A percentile compares a stretch with the other conserved stretches of the same genome.
These are phyloP conservation scores for Akanthomyces uredinophilus DNA, from an alignment of 2,329 filamentous ascomycete genomes.

Conservation along the genomic window DNA sequence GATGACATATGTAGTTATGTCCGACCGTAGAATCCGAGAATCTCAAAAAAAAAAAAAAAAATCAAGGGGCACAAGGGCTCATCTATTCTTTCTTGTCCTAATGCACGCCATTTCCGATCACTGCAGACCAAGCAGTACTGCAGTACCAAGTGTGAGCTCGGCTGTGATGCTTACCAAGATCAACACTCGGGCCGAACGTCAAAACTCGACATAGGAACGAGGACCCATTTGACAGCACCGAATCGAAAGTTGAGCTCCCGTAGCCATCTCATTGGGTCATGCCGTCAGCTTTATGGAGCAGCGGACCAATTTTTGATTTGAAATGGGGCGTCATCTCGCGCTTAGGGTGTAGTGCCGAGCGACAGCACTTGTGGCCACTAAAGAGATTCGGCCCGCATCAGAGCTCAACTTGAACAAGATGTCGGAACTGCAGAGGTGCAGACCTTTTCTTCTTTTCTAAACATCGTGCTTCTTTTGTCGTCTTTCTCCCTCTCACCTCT, in stretches of 20 bases:
- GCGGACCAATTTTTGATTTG: neutral
- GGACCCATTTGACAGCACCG: neutral
- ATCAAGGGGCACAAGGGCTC: no score
- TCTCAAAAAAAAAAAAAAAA: neutral
- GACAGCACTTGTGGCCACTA: neutral
- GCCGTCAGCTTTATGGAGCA: no score
- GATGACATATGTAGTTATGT: neutral
- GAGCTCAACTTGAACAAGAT: neutral
- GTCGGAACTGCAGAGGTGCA: neutral
- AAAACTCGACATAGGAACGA: neutral
- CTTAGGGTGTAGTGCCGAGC: constrained; percentile 8
- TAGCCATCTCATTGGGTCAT: neutral
- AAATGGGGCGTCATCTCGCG: constrained; percentile 1
- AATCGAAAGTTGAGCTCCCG: neutral
- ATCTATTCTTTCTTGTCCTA: neutral
- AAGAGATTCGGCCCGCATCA: constrained; percentile 6
- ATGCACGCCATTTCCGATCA: neutral
- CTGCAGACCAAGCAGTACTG: neutral
- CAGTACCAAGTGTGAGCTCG: no score
- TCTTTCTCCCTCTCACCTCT: neutral
- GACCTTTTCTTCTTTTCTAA: neutral
- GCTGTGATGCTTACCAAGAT: no score
- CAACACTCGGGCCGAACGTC: neutral
- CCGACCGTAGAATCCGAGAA: neutral
- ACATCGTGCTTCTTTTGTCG: neutral